These are phyloP conservation scores for Zizania palustris DNA, from an alignment of 202 grass and related monocot species.

Conservation along the genomic window DNA sequence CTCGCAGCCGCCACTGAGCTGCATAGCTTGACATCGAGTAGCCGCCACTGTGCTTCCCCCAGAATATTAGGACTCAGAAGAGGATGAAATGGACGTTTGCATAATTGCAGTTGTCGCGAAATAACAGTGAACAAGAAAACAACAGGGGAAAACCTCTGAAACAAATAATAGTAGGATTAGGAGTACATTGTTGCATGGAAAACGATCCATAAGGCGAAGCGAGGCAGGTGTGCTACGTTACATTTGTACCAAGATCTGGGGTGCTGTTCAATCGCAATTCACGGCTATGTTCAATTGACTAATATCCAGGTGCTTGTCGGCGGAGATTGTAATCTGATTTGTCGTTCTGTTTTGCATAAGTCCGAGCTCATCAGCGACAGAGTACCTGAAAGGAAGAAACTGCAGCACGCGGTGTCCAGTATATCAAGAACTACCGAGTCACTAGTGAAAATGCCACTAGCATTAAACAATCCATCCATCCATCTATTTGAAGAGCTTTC, in stretches of 20 bases:
- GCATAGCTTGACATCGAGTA: neutral
- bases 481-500: constrained; percentile 70
- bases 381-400: constrained; percentile 1
- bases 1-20: neutral
- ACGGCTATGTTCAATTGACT: constrained; percentile 5
- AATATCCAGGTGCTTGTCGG: neutral
- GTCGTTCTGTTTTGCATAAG: neutral
- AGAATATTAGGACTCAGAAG: no score
- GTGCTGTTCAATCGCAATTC: constrained; percentile 14
- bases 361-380: neutral
- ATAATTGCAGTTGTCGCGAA: no score
- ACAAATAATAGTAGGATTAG: neutral
- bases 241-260: neutral
- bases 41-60: neutral
- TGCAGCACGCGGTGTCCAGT: neutral
- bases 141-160: neutral
- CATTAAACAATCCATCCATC: neutral
- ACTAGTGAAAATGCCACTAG: neutral
- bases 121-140: neutral
- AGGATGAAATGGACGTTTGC: no score
- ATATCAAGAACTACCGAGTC: constrained; percentile 10
- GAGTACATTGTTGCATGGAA: neutral
- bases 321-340: constrained; percentile 10
- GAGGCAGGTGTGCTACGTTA: neutral
- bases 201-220: no score